A percentile compares a stretch with the other conserved stretches of the same genome.
Conservation (phyloP, 495 filamentous ascomycete genomes). For the Penicillium turbatum region DNA sequence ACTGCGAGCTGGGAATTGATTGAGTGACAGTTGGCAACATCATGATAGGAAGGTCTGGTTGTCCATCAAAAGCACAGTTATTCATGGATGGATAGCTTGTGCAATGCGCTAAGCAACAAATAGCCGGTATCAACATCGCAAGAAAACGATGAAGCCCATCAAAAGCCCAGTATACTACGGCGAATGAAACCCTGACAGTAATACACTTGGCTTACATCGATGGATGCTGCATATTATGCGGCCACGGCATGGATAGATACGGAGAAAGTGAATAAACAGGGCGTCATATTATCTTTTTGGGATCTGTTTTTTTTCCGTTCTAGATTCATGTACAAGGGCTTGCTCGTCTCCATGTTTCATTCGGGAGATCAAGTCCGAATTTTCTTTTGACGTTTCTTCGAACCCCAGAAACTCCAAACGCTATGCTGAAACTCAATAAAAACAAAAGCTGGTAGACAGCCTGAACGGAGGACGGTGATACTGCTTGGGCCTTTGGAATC, state of each 20-base stretch:
- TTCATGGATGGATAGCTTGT: no score
- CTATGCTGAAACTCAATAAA: slow-evolving; percentile 40
- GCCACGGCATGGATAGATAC: not conserved
- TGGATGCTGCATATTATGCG: not conserved
- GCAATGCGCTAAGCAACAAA: no score
- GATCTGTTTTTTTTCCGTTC: slow-evolving; percentile 13
- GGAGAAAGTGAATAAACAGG: not conserved
- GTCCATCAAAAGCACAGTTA: no score
- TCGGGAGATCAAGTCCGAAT: slow-evolving; percentile 4
- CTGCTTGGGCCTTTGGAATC: not conserved
- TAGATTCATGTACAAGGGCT: slow-evolving; percentile 22
- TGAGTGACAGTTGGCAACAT: no score
- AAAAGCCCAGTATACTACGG: not conserved
- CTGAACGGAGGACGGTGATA: slow-evolving; percentile 5
- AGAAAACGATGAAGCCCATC: not conserved
- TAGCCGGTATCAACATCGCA: no score
- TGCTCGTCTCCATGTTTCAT: slow-evolving; percentile 6
- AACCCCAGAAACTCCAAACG: slow-evolving; percentile 37
- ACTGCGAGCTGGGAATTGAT: no score
- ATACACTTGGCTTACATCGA: slow-evolving; percentile 15
- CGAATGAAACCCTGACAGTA: not conserved
- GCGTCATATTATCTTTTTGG: slow-evolving; percentile 21
- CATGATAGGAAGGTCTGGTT: no score
- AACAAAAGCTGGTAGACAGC: slow-evolving; percentile 16
- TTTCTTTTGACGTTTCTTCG: slow-evolving; percentile 16